Percentiles rank a stretch among this genome's conserved stretches.
Conservation (phyloP, 345 rosid genomes). For the Pseudoturritis turrita region DNA sequence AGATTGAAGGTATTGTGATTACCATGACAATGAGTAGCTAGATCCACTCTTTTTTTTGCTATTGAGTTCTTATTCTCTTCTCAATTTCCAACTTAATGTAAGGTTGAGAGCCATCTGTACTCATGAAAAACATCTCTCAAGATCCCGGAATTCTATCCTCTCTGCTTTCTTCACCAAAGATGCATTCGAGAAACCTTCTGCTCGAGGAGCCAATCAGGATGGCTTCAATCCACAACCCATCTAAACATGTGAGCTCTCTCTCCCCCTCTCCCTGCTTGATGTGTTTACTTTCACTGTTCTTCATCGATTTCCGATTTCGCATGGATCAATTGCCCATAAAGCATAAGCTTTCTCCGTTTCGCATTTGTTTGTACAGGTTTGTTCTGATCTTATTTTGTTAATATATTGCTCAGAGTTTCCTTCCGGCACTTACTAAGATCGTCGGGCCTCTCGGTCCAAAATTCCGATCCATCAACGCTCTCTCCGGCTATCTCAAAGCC, state of each 20-base stretch:
- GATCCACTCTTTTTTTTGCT: no score
- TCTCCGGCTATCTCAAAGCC: conserved; percentile 76
- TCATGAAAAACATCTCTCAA: no score
- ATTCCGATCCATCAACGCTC: conserved; percentile 68
- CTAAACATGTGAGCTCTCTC: conserved; percentile 59
- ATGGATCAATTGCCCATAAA: background rate
- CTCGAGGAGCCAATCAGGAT: conserved; percentile 98
- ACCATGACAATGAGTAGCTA: no score
- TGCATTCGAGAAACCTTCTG: conserved; percentile 93
- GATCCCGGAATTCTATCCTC: no score
- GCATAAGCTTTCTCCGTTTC: background rate
- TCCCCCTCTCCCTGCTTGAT: no score
- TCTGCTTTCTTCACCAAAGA: conserved; percentile 24
- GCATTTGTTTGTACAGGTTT: background rate
- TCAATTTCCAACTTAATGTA: no score
- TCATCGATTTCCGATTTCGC: background rate
- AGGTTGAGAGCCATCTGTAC: no score
- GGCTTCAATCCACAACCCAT: conserved; percentile 95
- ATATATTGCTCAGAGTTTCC: conserved; percentile 58
- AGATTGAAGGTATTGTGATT: no score
- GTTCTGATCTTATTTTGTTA: background rate
- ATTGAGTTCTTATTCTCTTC: no score
- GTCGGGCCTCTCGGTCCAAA: conserved; percentile 88
- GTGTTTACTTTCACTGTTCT: background rate
- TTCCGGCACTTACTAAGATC: conserved; percentile 92